phyloP scores from a whole-genome alignment of 108 stramenopile genomes.

The Seminavis robusta region DNA sequence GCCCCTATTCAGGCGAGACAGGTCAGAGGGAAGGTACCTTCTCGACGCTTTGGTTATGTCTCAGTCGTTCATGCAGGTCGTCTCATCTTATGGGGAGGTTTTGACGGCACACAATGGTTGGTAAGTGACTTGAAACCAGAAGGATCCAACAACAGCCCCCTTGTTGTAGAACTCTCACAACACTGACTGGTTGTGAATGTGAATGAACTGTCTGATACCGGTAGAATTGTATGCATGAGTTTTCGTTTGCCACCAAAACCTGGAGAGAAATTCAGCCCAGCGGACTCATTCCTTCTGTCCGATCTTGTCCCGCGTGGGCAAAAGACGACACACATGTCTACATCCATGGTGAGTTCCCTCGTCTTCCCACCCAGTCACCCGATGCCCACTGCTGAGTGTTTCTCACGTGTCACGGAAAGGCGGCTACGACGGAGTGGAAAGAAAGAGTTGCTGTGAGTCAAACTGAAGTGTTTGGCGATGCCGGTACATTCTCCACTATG shows the following conservation, averaged over 20 bases:
- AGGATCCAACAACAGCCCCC: too few species aligned
- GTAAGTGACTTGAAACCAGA: too few species aligned
- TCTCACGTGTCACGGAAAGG: background rate
- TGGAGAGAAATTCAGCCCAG: slow-evolving; percentile 70
- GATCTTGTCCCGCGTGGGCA: slow-evolving; percentile 89
- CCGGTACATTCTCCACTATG: too few species aligned
- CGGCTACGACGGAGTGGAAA: slow-evolving; percentile 90
- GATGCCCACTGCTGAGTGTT: background rate
- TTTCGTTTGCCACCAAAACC: slow-evolving; percentile 62
- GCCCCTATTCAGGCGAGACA: background rate
- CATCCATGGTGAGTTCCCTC: slow-evolving; percentile 78
- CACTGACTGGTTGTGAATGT: too few species aligned
- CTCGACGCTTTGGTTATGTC: slow-evolving; percentile 89
- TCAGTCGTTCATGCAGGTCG: slow-evolving; percentile 86
- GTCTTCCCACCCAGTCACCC: background rate
- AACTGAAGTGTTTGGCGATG: too few species aligned
- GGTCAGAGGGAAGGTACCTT: slow-evolving; percentile 42
- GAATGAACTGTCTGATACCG: too few species aligned
- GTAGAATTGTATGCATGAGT: slow-evolving; percentile 87
- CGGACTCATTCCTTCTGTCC: slow-evolving; percentile 51
- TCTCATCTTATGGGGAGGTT: slow-evolving; percentile 90
- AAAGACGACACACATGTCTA: slow-evolving; percentile 85
- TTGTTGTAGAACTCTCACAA: too few species aligned
- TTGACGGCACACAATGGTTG: slow-evolving; percentile 84
- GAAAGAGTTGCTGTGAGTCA: slow-evolving; percentile 90